Conservation (phyloP, 176 grass and related monocot genomes). For the Pharus latifolius region DNA sequence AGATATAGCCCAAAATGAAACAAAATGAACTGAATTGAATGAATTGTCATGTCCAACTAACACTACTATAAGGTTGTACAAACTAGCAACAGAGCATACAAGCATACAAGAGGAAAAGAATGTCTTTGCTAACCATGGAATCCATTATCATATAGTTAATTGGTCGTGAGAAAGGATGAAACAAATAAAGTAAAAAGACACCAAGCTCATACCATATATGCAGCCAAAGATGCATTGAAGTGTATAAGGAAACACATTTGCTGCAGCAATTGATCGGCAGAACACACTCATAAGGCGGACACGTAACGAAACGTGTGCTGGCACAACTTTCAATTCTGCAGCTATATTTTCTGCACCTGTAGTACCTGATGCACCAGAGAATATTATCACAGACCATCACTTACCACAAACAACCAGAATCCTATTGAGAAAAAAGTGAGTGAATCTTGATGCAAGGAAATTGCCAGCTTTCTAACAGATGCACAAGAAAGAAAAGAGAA, state of each 20-base stretch:
- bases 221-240: slow-evolving; percentile 87
- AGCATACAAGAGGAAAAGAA: background rate
- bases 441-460: background rate
- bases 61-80: too few species aligned
- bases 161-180: background rate
- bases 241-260: slow-evolving; percentile 80
- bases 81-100: too few species aligned
- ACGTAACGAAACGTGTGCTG: slow-evolving; percentile 58
- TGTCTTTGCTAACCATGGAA: background rate
- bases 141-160: background rate
- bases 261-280: slow-evolving; percentile 80
- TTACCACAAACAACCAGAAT: background rate
- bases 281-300: slow-evolving; percentile 80
- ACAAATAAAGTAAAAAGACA: background rate
- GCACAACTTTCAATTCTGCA: slow-evolving; percentile 63
- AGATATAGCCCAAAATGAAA: background rate
- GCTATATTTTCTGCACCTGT: slow-evolving; percentile 64
- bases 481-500: background rate
- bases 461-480: background rate
- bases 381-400: slow-evolving; percentile 10
- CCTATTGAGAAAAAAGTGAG: background rate
- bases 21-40: background rate
- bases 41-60: background rate
- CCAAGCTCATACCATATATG: slow-evolving; percentile 58
- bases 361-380: slow-evolving; percentile 44